Evolutionary conservation across 1,284 basidiomycete species (phyloP).

Genomic region (Cutaneotrichosporon cyanovorans): DNA sequence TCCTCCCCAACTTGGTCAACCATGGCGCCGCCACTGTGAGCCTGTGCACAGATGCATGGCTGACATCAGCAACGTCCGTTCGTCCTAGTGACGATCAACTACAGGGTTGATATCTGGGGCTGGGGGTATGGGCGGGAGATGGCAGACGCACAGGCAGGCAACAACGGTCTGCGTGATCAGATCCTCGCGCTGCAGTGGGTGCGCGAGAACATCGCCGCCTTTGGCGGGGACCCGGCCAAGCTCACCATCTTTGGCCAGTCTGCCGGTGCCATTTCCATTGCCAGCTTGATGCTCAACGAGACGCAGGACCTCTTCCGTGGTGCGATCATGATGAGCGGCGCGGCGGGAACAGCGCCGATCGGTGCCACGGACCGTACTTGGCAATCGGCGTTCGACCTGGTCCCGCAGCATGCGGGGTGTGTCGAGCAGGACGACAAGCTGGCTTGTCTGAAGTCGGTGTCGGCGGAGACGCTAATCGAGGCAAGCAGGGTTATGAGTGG

Average conservation of each 20-base stretch:
- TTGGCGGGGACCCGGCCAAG: constrained; percentile 49
- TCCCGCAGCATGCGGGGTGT: background rate
- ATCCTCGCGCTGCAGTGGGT: constrained; percentile 50
- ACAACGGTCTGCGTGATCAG: constrained; percentile 47
- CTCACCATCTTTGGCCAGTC: constrained; percentile 45
- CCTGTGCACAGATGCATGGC: background rate
- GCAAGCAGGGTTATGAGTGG: constrained; percentile 10
- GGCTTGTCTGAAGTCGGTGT: constrained; percentile 32
- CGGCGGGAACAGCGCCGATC: constrained; percentile 29
- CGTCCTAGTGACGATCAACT: constrained; percentile 47
- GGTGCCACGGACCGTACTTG: constrained; percentile 24
- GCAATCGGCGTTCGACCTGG: constrained; percentile 27
- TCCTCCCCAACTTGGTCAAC: constrained; percentile 19
- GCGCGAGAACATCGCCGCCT: constrained; percentile 46
- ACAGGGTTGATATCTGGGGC: constrained; percentile 49
- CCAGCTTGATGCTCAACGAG: constrained; percentile 31
- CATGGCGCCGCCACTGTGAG: constrained; percentile 5
- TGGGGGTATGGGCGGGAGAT: constrained; percentile 35
- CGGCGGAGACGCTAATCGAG: constrained; percentile 24
- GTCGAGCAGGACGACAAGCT: background rate
- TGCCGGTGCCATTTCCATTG: constrained; percentile 40
- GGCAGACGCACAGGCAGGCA: constrained; percentile 33
- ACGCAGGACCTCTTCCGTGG: constrained; percentile 34
- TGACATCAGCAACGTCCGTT: constrained; percentile 31
- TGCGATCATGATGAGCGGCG: constrained; percentile 46